Percentiles rank a stretch among this genome's conserved stretches.
These are phyloP conservation scores for Salix caprea DNA, from an alignment of 345 rosid species.

Conservation along the genomic window DNA sequence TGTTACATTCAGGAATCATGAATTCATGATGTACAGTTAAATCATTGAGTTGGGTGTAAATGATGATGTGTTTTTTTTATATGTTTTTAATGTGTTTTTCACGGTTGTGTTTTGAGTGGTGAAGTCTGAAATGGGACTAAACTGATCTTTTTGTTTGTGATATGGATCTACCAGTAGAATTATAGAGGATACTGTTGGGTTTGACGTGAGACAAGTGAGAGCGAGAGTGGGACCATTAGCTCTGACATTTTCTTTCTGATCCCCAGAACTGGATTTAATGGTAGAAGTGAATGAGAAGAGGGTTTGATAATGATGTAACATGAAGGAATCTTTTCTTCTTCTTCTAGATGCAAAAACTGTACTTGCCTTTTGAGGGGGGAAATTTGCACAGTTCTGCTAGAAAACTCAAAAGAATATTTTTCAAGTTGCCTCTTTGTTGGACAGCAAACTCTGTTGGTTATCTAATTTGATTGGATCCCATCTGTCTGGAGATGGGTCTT, in stretches of 20 bases:
- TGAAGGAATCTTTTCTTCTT: conserved; percentile 28
- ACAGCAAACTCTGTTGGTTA: conserved; percentile 5
- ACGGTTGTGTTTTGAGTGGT: conserved; percentile 1
- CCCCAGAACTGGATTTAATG: conserved; percentile 42
- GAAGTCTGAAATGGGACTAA: conserved; percentile 16
- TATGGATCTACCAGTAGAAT: conserved; percentile 19
- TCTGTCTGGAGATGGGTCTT: conserved; percentile 16
- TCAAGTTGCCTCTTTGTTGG: not conserved
- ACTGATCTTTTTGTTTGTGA: conserved; percentile 5
- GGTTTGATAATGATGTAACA: conserved; percentile 28
- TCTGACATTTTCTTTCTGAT: conserved; percentile 33
- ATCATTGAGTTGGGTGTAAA: not conserved
- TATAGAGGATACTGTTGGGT: conserved; percentile 32
- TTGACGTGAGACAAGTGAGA: conserved; percentile 24
- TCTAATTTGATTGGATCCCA: conserved; percentile 13
- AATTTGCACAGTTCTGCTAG: conserved; percentile 11
- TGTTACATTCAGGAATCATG: conserved; percentile 28
- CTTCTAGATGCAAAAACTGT: conserved; percentile 17
- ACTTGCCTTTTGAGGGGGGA: conserved; percentile 16
- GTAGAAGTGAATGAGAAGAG: conserved; percentile 18
- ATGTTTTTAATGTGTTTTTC: not conserved
- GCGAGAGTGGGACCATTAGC: conserved; percentile 57
- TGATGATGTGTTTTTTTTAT: not conserved
- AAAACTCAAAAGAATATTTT: conserved; percentile 5
- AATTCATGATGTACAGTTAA: conserved; percentile 18